These are phyloP conservation scores for Tothia fuscella DNA, from an alignment of 2,329 filamentous ascomycete genomes.

Conservation along the genomic window DNA sequence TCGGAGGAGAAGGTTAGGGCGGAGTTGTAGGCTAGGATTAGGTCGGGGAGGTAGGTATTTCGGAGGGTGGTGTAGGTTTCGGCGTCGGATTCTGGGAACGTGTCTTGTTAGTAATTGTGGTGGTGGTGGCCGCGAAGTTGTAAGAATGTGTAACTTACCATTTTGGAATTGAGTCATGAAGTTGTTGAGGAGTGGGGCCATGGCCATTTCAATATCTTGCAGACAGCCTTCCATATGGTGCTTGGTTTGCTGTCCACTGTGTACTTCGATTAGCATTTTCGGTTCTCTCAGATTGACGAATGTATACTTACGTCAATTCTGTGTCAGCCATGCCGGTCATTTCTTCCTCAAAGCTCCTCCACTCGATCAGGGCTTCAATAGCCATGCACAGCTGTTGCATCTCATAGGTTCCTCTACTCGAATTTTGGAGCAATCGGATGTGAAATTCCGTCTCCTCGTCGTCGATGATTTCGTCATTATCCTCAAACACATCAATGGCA, in stretches of 20 bases:
- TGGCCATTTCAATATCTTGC: slow-evolving; percentile 24
- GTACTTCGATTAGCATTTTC: neutral
- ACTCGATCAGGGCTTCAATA: slow-evolving; percentile 31
- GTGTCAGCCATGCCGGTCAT: slow-evolving; percentile 17
- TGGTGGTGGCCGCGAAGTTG: neutral
- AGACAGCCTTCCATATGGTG: slow-evolving; percentile 16
- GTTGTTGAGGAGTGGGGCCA: slow-evolving; percentile 25
- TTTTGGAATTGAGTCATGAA: slow-evolving; percentile 19
- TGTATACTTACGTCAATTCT: neutral
- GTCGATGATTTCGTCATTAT: slow-evolving; percentile 14
- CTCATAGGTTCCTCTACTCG: slow-evolving; percentile 27
- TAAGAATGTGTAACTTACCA: slow-evolving; percentile 14
- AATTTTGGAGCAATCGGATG: slow-evolving; percentile 14
- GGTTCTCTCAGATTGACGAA: neutral
- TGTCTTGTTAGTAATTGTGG: neutral
- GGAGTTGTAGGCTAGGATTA: slow-evolving; percentile 71
- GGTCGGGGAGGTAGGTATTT: slow-evolving; percentile 71
- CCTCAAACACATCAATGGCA: neutral
- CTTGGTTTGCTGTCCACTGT: neutral
- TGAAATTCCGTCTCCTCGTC: slow-evolving; percentile 17
- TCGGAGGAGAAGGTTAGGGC: slow-evolving; percentile 70
- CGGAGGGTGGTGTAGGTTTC: slow-evolving; percentile 38
- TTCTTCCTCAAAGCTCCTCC: slow-evolving; percentile 30
- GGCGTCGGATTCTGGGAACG: neutral
- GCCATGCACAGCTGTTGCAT: slow-evolving; percentile 31